phyloP scores from a whole-genome alignment of 257 asterid genomes.

The Forsythia viridissima region DNA sequence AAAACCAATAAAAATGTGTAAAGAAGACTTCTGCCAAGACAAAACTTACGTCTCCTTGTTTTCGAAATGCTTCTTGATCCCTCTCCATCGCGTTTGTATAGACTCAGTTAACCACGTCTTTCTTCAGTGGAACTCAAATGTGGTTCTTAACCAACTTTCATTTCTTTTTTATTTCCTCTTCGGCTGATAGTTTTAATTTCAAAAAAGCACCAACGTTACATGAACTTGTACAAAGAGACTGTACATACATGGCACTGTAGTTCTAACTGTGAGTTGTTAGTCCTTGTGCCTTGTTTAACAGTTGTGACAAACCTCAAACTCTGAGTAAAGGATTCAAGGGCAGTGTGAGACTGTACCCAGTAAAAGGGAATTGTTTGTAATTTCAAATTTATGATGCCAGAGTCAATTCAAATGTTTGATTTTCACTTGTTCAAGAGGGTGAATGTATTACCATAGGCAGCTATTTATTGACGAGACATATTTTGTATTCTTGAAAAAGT shows the following conservation, averaged over 20 bases:
- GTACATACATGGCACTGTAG: neutral
- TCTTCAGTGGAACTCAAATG: neutral
- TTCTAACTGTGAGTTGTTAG: neutral
- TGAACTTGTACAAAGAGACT: neutral
- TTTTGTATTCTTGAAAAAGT: slow-evolving; percentile 1
- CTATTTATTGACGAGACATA: neutral
- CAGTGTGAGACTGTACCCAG: neutral
- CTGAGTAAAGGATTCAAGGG: neutral
- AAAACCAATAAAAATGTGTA: neutral
- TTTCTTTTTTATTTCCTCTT: neutral
- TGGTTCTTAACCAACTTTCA: neutral
- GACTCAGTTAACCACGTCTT: neutral
- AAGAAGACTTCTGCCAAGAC: neutral
- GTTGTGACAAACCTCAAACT: slow-evolving; percentile 7
- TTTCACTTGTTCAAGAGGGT: slow-evolving; percentile 1
- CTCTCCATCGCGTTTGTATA: neutral
- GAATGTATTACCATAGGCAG: neutral
- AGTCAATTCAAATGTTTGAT: neutral
- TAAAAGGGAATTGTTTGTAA: neutral
- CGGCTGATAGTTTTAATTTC: neutral
- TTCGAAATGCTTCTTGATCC: neutral
- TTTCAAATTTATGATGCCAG: slow-evolving; percentile 3
- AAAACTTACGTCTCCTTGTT: neutral
- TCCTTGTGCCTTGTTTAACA: neutral
- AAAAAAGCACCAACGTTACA: neutral